Conservation (phyloP, 2,329 filamentous ascomycete genomes). For the Sporothrix variecibatus region DNA sequence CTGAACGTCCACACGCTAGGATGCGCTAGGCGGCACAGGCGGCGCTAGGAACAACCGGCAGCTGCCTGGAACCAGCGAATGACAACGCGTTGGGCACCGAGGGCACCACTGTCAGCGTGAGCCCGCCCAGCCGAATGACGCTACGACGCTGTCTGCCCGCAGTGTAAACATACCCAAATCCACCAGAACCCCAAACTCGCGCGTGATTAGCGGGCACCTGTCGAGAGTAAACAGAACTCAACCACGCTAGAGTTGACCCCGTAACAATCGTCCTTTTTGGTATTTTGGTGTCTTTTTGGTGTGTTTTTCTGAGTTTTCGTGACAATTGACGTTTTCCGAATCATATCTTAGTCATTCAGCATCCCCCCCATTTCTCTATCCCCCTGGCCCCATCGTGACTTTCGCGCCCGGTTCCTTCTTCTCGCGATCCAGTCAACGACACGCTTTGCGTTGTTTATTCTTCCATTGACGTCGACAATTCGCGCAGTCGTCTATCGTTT, state of each 20-base stretch:
- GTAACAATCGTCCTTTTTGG: conserved; percentile 26
- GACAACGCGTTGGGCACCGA: neutral
- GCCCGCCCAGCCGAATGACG: conserved; percentile 12
- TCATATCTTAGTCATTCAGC: conserved; percentile 1
- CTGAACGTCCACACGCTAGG: neutral
- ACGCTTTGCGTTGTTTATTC: neutral
- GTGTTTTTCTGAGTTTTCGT: conserved; percentile 20
- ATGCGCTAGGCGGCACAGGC: conserved; percentile 3
- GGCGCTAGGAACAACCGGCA: conserved; percentile 4
- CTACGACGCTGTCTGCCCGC: neutral
- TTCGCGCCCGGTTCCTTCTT: neutral
- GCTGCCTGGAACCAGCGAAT: conserved; percentile 13
- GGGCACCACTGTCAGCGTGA: neutral
- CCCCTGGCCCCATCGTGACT: neutral
- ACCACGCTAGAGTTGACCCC: conserved; percentile 32
- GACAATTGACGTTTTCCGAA: neutral
- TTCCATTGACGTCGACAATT: neutral
- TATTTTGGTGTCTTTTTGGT: neutral
- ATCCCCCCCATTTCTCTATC: neutral
- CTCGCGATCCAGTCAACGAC: neutral
- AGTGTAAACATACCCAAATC: conserved; percentile 3
- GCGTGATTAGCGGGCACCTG: conserved; percentile 14
- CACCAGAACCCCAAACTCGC: neutral
- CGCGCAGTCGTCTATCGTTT: neutral
- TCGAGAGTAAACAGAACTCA: conserved; percentile 17